phyloP scores from a whole-genome alignment of 2,329 filamentous ascomycete species.

The Fusarium sarcochroum region DNA sequence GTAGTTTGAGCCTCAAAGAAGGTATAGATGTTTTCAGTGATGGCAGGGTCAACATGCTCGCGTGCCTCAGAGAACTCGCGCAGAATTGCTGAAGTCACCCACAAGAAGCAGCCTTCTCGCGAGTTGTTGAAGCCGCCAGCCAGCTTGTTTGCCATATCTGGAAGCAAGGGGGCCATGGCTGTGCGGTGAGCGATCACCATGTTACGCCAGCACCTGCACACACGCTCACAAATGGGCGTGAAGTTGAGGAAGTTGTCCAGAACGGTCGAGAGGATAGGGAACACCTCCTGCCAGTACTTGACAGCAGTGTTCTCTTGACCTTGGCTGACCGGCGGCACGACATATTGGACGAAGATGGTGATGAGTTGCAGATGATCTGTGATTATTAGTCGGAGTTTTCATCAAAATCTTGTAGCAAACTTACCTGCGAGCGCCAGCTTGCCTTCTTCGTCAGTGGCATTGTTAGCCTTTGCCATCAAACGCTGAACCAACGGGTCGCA shows the following conservation, averaged over 20 bases:
- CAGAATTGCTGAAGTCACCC: conserved; percentile 95
- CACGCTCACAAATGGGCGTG: conserved; percentile 89
- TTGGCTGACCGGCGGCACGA: conserved; percentile 80
- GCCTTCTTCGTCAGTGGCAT: conserved; percentile 83
- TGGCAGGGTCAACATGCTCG: conserved; percentile 85
- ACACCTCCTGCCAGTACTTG: conserved; percentile 95
- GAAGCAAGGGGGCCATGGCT: conserved; percentile 87
- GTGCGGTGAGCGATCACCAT: conserved; percentile 97
- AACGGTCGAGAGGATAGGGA: conserved; percentile 88
- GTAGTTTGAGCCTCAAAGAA: conserved; percentile 97
- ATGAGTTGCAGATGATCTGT: conserved; percentile 90
- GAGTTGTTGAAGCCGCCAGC: conserved; percentile 87
- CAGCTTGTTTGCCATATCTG: conserved; percentile 88
- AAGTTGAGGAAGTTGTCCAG: conserved; percentile 90
- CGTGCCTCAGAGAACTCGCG: conserved; percentile 94
- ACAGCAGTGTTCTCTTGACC: conserved; percentile 89
- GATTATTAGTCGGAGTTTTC: conserved; percentile 35
- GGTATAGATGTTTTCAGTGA: conserved; percentile 87
- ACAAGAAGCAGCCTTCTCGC: conserved; percentile 96
- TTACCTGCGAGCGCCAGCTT: conserved; percentile 88
- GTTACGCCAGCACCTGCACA: conserved; percentile 95
- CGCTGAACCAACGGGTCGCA: conserved; percentile 90
- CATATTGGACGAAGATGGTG: conserved; percentile 87
- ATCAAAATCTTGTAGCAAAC: conserved; percentile 37
- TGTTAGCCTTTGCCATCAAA: conserved; percentile 88